Conservation (phyloP, 495 filamentous ascomycete genomes). For the Cercophora sp. region DNA sequence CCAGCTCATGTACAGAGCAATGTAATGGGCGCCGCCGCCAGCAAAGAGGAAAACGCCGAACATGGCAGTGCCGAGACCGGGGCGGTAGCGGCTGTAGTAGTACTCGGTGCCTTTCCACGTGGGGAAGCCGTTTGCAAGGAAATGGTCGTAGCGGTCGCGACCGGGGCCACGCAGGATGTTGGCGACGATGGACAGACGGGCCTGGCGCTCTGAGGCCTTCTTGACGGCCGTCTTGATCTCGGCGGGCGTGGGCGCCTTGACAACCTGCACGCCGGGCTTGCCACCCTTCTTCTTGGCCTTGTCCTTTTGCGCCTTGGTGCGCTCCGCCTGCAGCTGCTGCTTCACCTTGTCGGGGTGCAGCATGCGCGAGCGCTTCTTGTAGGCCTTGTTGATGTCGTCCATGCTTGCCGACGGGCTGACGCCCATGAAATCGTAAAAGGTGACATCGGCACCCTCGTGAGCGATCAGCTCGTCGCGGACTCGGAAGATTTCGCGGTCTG, state of each 20-base stretch:
- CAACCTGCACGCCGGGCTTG: constrained; percentile 59
- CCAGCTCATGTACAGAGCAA: constrained; percentile 76
- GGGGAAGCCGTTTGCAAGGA: constrained; percentile 90
- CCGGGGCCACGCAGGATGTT: constrained; percentile 75
- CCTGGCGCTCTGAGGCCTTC: constrained; percentile 71
- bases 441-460: constrained; percentile 72
- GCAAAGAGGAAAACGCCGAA: constrained; percentile 77
- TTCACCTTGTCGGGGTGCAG: constrained; percentile 96
- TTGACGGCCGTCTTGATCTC: constrained; percentile 73
- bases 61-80: constrained; percentile 80
- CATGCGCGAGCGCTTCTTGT: constrained; percentile 74
- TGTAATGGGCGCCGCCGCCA: constrained; percentile 82
- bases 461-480: constrained; percentile 78
- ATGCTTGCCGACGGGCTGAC: constrained; percentile 65
- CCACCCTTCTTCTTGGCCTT: constrained; percentile 51
- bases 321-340: constrained; percentile 71
- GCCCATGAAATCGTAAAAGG: constrained; percentile 94
- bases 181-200: constrained; percentile 75
- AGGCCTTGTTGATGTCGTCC: constrained; percentile 90
- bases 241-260: constrained; percentile 63
- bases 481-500: constrained; percentile 97
- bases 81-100: constrained; percentile 91
- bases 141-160: constrained; percentile 91
- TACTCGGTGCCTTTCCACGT: constrained; percentile 96
- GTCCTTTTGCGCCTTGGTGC: constrained; percentile 53